Percentiles rank a stretch among this genome's conserved stretches.
These are phyloP conservation scores for Dentipellis sp. DNA, from an alignment of 768 basidiomycete genomes.

Conservation along the genomic window DNA sequence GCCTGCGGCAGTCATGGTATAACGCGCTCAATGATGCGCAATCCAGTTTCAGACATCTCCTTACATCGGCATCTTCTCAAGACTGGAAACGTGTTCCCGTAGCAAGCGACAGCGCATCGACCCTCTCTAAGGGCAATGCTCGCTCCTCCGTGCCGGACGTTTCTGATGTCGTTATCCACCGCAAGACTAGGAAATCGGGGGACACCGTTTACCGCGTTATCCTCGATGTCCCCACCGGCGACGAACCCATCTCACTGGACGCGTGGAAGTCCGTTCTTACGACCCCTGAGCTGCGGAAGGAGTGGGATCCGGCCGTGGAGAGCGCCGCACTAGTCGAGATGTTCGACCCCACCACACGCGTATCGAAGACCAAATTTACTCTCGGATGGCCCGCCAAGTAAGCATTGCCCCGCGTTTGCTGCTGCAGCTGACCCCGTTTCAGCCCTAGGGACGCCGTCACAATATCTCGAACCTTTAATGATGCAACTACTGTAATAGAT, in stretches of 20 bases:
- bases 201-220: constrained; percentile 76
- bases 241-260: constrained; percentile 52
- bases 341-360: constrained; percentile 77
- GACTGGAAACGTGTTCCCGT: constrained; percentile 77
- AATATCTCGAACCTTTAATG: constrained; percentile 79
- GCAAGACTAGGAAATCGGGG: constrained; percentile 56
- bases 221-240: constrained; percentile 64
- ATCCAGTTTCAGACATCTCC: constrained; percentile 64
- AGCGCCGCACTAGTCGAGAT: constrained; percentile 75
- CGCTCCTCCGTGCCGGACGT: constrained; percentile 49
- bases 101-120: constrained; percentile 27
- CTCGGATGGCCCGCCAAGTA: constrained; percentile 97
- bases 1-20: constrained; percentile 79
- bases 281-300: constrained; percentile 80
- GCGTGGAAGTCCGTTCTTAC: constrained; percentile 74
- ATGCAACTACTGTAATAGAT: constrained; percentile 77
- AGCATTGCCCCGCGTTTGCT: constrained; percentile 22
- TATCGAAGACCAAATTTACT: constrained; percentile 84
- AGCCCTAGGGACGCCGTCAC: constrained; percentile 93
- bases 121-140: constrained; percentile 53
- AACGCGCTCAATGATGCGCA: constrained; percentile 68
- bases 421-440: not conserved
- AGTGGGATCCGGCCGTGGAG: constrained; percentile 94
- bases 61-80: constrained; percentile 56
- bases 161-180: constrained; percentile 70